These are phyloP conservation scores for Chiua virens DNA, from an alignment of 768 basidiomycete species.

Conservation along the genomic window DNA sequence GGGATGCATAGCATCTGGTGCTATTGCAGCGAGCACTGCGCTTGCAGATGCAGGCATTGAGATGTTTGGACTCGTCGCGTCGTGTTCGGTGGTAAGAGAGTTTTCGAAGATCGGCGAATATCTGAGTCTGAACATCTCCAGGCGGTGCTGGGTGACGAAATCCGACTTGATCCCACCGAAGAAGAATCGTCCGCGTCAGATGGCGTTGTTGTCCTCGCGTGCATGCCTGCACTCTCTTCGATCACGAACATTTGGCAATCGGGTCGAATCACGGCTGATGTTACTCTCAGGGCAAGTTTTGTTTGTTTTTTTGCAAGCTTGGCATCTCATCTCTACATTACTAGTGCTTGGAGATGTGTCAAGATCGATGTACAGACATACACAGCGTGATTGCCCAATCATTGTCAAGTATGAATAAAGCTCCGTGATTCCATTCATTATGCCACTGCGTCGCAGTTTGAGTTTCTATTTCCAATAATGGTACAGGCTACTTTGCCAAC, in stretches of 20 bases:
- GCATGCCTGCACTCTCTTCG: constrained; percentile 84
- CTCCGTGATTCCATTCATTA: constrained; percentile 2
- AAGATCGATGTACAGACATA: constrained; percentile 70
- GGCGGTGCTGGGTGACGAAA: constrained; percentile 56
- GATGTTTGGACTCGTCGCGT: constrained; percentile 82
- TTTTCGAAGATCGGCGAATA: neutral
- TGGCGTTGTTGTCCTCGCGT: constrained; percentile 75
- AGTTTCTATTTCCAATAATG: neutral
- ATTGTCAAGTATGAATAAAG: constrained; percentile 38
- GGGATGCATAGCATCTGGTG: constrained; percentile 81
- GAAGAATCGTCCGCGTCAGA: constrained; percentile 58
- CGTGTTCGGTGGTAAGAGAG: constrained; percentile 70
- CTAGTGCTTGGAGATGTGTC: constrained; percentile 71
- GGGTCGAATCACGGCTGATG: constrained; percentile 57
- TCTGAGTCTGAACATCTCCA: constrained; percentile 27
- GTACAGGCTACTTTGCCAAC: neutral
- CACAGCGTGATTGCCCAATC: constrained; percentile 74
- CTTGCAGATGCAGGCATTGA: constrained; percentile 93
- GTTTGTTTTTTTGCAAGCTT: constrained; percentile 16
- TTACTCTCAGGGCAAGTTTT: constrained; percentile 55
- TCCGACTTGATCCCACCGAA: constrained; percentile 81
- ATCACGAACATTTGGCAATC: constrained; percentile 88
- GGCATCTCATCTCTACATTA: neutral
- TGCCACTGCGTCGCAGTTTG: neutral
- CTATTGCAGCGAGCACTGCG: constrained; percentile 86